Base-by-base conservation (phyloP, 2,329 filamentous ascomycete species). In the Diaporthe batatas region DNA sequence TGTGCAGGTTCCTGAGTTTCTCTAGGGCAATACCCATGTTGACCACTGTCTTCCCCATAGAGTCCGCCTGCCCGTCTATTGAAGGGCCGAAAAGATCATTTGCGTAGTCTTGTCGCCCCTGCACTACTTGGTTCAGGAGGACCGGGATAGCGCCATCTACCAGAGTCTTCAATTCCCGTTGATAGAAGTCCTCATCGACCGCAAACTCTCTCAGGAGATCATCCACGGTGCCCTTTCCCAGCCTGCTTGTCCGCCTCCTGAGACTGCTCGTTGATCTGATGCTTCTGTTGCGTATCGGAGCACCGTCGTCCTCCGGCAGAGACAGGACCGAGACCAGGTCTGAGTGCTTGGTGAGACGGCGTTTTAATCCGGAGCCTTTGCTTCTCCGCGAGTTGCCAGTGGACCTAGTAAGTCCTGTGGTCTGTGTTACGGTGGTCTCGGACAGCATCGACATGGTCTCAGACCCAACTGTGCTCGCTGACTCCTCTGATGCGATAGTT, bases 91-190 rank as follows among this genome's bases (percentile, higher is more conserved):
- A 95, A 2, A 96, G 84, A 6, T 91, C 91, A 25, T 90, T 88
- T 3, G 90, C 88, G 62, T 91, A 86, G 18, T 88, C 88, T 8
- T 89, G 89, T 75, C 91, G 89, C 1, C 91, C 91, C 74, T 93
- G 93, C 16, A 98, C 88, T 11, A 97, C 93, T 76, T 95, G 94
- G 12, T 92, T 94, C 68, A 99, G 85, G 2, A 99, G 88, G 2
- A 98, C 96, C 0, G 96, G 96, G 71, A 99, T 94, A 29, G 99
- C 96, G 71, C 96, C 96, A 77, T 98, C 95, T 10, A 98, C 95
- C 42, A 99, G 84, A 0, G 96, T 98, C 79, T 95, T 94, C 42
- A 99, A 87, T 82, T 99, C 96, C 70, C 95, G 90, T 82, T 93
- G 92, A 79, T 98, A 99, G 76, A 96, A 93, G 57, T 89, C 85